Percentiles rank a stretch among this genome's conserved stretches.
These are phyloP conservation scores for Eustoma russellianum DNA, from an alignment of 257 asterid genomes.

Conservation along the genomic window DNA sequence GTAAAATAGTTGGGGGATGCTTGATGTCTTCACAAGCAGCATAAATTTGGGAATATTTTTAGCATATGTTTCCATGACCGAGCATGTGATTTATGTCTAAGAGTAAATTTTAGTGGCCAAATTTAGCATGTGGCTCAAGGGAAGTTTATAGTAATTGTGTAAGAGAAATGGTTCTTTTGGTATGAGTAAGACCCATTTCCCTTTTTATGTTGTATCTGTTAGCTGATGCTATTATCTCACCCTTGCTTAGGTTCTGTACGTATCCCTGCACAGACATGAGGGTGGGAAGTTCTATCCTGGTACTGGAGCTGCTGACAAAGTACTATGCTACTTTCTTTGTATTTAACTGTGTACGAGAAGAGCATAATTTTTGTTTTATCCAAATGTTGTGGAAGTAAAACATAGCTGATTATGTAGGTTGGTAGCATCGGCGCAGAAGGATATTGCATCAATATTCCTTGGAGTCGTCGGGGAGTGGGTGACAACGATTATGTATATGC, in stretches of 20 bases:
- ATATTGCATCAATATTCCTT: conserved; percentile 88
- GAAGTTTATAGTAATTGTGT: no score
- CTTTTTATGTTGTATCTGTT: conserved; percentile 5
- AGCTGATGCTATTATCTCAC: conserved; percentile 6
- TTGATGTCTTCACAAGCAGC: no score
- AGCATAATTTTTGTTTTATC: neutral
- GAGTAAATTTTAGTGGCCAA: no score
- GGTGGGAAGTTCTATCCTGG: conserved; percentile 96
- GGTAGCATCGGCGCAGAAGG: conserved; percentile 94
- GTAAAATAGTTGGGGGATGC: no score
- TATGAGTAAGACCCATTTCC: neutral
- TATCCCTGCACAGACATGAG: conserved; percentile 94
- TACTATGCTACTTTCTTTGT: conserved; percentile 16
- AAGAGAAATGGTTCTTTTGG: neutral
- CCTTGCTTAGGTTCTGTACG: conserved; percentile 66
- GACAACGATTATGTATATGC: conserved; percentile 92
- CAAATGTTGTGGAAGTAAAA: neutral
- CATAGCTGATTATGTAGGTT: conserved; percentile 39
- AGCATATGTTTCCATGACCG: no score
- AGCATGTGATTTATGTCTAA: no score
- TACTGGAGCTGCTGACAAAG: conserved; percentile 96
- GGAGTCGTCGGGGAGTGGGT: conserved; percentile 95
- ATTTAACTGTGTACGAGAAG: neutral
- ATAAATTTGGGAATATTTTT: no score
- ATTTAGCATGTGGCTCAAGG: no score